Evolutionary conservation across 2,329 filamentous ascomycete genomes (phyloP).

Genomic region (Cladophialophora chaetospira): DNA sequence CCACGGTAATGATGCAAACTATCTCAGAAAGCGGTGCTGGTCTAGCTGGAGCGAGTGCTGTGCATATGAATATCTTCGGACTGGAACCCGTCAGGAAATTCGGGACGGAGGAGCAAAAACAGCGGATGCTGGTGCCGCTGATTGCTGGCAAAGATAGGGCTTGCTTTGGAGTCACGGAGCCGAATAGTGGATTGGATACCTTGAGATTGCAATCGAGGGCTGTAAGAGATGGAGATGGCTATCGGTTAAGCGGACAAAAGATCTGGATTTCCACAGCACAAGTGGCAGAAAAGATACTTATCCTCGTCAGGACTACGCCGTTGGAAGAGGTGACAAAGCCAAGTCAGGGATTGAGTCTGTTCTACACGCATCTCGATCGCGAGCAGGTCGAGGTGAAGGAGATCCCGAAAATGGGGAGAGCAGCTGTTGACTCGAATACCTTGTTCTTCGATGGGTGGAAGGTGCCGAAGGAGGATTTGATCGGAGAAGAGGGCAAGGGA

Average conservation of each 20-base stretch:
- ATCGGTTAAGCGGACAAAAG: conserved; percentile 45
- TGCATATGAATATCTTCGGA: conserved; percentile 54
- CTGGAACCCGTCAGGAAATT: conserved; percentile 50
- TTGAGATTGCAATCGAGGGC: conserved; percentile 45
- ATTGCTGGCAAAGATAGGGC: conserved; percentile 45
- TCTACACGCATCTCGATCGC: conserved; percentile 48
- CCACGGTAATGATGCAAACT: conserved; percentile 52
- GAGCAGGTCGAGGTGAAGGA: conserved; percentile 44
- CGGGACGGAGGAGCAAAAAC: conserved; percentile 46
- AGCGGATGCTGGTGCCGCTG: conserved; percentile 43
- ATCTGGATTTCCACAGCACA: conserved; percentile 52
- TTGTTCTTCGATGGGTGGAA: conserved; percentile 50
- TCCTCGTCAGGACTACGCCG: conserved; percentile 46
- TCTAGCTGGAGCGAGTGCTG: conserved; percentile 45
- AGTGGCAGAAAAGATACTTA: conserved; percentile 47
- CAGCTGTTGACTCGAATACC: conserved; percentile 48
- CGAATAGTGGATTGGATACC: conserved; percentile 49
- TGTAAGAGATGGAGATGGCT: conserved; percentile 35
- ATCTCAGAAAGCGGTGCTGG: conserved; percentile 50
- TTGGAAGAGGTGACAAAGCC: conserved; percentile 46
- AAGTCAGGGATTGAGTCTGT: conserved; percentile 48
- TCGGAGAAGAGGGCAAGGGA: conserved; percentile 47
- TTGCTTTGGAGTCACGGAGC: conserved; percentile 49
- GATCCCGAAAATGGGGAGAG: conserved; percentile 51
- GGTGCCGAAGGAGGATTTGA: conserved; percentile 43